Evolutionary conservation across 768 basidiomycete genomes (phyloP), one percentile per base, ranked within the genome.

Genomic region (Trametes sanguinea): DNA sequence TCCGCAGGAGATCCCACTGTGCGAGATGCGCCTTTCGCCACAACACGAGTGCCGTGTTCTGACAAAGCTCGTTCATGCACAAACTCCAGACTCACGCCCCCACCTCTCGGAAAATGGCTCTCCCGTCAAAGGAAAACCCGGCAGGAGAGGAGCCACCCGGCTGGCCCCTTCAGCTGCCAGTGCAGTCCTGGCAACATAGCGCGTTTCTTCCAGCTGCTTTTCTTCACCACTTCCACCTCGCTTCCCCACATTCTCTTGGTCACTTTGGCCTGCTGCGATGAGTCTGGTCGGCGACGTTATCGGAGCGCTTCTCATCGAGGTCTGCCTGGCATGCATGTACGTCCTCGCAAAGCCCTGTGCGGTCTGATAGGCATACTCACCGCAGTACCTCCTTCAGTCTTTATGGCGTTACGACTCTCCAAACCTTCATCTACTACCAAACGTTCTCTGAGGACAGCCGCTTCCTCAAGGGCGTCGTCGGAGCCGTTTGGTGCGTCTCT

Each of bases 241-340:
- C 6, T 27, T n/a, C 45, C 22, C 40, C 13, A 17, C 55, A 35
- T 6, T 29, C 17, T 17, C 55, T 33, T 22, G 22, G 22, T 22
- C 22, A 22, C 11, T 37, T 9, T 8, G 11, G n/a, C 4, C 11
- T 57, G 2, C 45, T 33, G 33, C 55, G 7, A 57, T 57, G 55
- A 22, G 13, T 48, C 14, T 57, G 1, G 55, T 48, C 6, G 55
- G 48, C 45, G 55, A 57, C n/a, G 29, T 57, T 17, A 33, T 39
- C 13, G 55, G 55, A 16, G 45, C 55, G 13, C 55, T 57, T 33
- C 37, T 57, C 13, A 57, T 57, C 37, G 55, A 57, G 37, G 55
- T 57, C 37, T 57, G 59, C 52, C 45, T 60, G 13, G 59, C 59
- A 27, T 60, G 59, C 51, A 54, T 54, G 59, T 60, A 39, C 17